A percentile compares a stretch with the other conserved stretches of the same genome.
Evolutionary conservation across 1,139 yeast genomes (phyloP).

Genomic region (Zygosaccharomyces sapae): DNA sequence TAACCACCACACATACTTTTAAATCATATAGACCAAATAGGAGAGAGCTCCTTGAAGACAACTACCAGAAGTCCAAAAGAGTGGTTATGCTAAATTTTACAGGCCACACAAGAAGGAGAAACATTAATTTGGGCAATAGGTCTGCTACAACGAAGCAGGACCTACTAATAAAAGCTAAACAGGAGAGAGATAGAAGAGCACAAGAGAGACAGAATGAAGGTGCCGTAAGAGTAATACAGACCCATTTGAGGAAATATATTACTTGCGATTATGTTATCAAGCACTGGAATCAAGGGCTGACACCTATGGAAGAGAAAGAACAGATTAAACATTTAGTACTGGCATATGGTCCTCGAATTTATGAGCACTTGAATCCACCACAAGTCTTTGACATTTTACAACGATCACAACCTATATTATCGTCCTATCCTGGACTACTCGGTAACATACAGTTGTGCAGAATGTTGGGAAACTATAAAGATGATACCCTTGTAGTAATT

Average conservation of each 20-base stretch:
- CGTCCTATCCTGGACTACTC: conserved; percentile 9
- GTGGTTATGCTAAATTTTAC: conserved; percentile 49
- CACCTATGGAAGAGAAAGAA: conserved; percentile 3
- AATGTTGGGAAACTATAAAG: conserved; percentile 12
- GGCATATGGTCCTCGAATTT: conserved; percentile 27
- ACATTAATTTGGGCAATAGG: conserved; percentile 68
- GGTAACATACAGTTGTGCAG: conserved; percentile 16
- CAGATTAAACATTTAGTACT: conserved; percentile 15
- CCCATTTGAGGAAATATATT: conserved; percentile 41
- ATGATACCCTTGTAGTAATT: conserved; percentile 13
- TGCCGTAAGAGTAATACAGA: conserved; percentile 47
- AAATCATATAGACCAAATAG: not conserved
- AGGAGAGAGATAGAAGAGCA: conserved; percentile 66
- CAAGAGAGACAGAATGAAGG: conserved; percentile 49
- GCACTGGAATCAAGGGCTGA: conserved; percentile 11
- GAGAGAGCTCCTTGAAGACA: not conserved
- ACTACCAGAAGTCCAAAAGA: not conserved
- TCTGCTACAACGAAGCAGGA: conserved; percentile 30
- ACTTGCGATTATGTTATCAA: conserved; percentile 29
- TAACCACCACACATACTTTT: not conserved
- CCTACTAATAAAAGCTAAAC: conserved; percentile 56
- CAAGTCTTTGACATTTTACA: conserved; percentile 10
- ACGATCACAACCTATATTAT: conserved; percentile 7
- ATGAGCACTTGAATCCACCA: conserved; percentile 16
- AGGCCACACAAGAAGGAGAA: conserved; percentile 59